Evolutionary conservation across 129 eudicot genomes (phyloP).

Genomic region (Calendula officinalis): DNA sequence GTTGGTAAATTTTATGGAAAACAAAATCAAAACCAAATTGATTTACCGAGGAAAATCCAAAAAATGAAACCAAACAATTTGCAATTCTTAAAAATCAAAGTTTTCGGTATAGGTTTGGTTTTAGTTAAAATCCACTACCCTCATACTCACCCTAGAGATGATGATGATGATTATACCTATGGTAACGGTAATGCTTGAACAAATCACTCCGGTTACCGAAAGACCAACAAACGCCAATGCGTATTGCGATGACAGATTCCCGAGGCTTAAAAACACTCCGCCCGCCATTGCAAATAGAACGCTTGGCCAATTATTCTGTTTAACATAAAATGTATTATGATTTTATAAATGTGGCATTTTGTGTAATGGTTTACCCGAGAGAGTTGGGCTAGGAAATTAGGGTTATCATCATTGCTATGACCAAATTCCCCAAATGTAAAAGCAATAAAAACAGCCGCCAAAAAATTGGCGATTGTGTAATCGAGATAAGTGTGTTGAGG

Average conservation of each 20-base stretch:
- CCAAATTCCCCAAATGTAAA: slow-evolving; percentile 20
- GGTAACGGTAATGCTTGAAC: slow-evolving; percentile 8
- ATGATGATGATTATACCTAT: slow-evolving; percentile 4
- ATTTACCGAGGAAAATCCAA: too few species aligned
- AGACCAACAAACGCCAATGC: slow-evolving; percentile 20
- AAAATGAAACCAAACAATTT: too few species aligned
- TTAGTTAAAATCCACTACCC: too few species aligned
- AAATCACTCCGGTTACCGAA: slow-evolving; percentile 4
- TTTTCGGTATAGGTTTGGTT: too few species aligned
- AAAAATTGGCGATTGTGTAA: slow-evolving; percentile 14
- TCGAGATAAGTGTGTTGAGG: slow-evolving; percentile 25
- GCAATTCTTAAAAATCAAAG: too few species aligned
- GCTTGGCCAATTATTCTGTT: slow-evolving; percentile 17
- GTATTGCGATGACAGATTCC: slow-evolving; percentile 19
- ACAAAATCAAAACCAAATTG: too few species aligned
- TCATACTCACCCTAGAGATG: neutral
- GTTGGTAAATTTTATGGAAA: too few species aligned
- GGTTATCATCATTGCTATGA: slow-evolving; percentile 13
- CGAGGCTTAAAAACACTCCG: slow-evolving; percentile 15
- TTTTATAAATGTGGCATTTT: neutral
- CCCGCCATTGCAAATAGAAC: slow-evolving; percentile 17
- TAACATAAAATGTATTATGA: neutral
- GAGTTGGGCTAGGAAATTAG: slow-evolving; percentile 9
- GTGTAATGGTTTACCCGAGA: neutral
- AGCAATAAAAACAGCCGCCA: slow-evolving; percentile 13